Conservation (phyloP, 1,139 yeast species). For the Meyerozyma smithsonii region DNA sequence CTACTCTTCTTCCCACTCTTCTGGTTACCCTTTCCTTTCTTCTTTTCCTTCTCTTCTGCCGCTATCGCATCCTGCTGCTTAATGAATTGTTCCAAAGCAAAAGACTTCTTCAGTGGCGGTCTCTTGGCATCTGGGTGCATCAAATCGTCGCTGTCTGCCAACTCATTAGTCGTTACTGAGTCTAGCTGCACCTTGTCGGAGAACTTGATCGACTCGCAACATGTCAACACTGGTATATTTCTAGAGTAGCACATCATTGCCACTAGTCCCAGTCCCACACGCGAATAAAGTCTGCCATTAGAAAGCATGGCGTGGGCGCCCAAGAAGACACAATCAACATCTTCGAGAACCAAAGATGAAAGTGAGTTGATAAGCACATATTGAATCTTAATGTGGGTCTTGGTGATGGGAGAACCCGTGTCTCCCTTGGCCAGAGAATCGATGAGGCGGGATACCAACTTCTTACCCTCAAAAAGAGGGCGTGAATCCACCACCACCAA, state of each 20-base stretch:
- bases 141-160: conserved; percentile 80
- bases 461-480: conserved; percentile 91
- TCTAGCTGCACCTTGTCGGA: conserved; percentile 95
- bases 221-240: conserved; percentile 89
- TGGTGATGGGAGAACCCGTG: conserved; percentile 25
- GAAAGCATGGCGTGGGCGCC: conserved; percentile 98
- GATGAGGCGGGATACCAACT: conserved; percentile 55
- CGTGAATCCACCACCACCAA: conserved; percentile 92
- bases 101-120: conserved; percentile 59
- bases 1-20: conserved; percentile 14
- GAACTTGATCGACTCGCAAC: conserved; percentile 93
- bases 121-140: conserved; percentile 43
- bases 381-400: conserved; percentile 32
- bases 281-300: conserved; percentile 85
- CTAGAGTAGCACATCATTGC: conserved; percentile 88
- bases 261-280: conserved; percentile 93
- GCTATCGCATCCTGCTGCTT: conserved; percentile 32
- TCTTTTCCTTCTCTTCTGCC: conserved; percentile 12
- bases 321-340: conserved; percentile 81
- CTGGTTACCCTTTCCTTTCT: conserved; percentile 11
- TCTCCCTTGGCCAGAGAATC: conserved; percentile 22
- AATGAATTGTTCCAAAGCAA: conserved; percentile 63
- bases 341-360: conserved; percentile 70
- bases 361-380: conserved; percentile 79
- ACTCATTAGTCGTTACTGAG: conserved; percentile 87